Conservation (phyloP, 805 yeast species). For the Spathaspora passalidarum region DNA sequence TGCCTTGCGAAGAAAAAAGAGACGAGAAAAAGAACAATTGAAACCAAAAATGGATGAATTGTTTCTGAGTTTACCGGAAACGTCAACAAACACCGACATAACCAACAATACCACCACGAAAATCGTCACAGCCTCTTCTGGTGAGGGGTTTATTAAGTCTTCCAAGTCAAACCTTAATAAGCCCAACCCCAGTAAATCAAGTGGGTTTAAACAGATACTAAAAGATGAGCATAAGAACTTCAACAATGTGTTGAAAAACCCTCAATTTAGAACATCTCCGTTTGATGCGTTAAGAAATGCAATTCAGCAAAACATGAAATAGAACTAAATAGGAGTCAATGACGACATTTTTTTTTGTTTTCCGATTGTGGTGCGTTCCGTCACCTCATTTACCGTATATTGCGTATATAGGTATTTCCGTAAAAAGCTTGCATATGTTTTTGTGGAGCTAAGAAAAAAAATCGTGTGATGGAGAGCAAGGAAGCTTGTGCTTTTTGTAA, state of each 20-base stretch:
- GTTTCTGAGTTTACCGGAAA: constrained; percentile 42
- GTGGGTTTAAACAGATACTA: constrained; percentile 48
- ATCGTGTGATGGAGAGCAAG: too few relatives aligned
- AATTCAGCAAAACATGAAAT: constrained; percentile 23
- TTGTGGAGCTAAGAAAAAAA: too few relatives aligned
- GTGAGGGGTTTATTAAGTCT: constrained; percentile 18
- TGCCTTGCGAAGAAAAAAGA: constrained; percentile 59
- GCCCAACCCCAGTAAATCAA: constrained; percentile 49
- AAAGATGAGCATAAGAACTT: constrained; percentile 58
- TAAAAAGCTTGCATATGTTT: too few relatives aligned
- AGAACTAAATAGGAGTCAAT: too few relatives aligned
- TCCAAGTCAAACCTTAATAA: constrained; percentile 30
- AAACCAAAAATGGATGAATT: constrained; percentile 68
- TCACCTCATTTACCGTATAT: too few relatives aligned
- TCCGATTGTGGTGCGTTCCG: too few relatives aligned
- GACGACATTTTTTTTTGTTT: too few relatives aligned
- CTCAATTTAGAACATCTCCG: constrained; percentile 55
- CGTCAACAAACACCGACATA: neutral
- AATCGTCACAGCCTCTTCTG: constrained; percentile 10
- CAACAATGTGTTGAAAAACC: constrained; percentile 52
- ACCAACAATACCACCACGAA: constrained; percentile 9
- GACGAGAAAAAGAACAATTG: constrained; percentile 57
- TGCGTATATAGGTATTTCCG: too few relatives aligned
- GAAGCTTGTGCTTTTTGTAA: too few relatives aligned
- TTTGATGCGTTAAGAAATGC: constrained; percentile 64